phyloP scores from a whole-genome alignment of 1,284 basidiomycete species.

The Ceraceosorus guamensis region DNA sequence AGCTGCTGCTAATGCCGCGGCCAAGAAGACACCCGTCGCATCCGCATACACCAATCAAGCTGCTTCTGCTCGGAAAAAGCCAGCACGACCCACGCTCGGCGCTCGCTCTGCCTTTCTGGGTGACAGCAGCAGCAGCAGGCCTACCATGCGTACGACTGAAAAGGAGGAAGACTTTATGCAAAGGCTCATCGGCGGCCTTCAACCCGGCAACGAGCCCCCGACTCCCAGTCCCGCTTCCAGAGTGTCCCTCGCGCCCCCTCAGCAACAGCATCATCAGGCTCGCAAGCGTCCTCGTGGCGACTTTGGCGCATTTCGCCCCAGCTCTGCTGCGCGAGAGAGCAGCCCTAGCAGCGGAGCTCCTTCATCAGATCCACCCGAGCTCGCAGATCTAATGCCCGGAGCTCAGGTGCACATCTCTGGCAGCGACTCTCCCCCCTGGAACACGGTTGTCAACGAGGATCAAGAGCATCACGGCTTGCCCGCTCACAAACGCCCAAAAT shows the following conservation, averaged over 20 bases:
- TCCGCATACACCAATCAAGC: not conserved
- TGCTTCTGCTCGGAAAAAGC: not conserved
- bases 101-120: not conserved
- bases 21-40: constrained; percentile 3
- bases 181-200: constrained; percentile 37
- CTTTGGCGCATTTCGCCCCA: constrained; percentile 18
- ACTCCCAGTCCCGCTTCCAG: not conserved
- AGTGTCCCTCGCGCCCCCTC: not conserved
- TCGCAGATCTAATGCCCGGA: constrained; percentile 11
- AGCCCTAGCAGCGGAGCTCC: constrained; percentile 5
- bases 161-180: constrained; percentile 48
- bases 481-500: not conserved
- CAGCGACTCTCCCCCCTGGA: constrained; percentile 40
- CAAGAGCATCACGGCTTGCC: constrained; percentile 11
- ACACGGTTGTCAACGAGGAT: constrained; percentile 11
- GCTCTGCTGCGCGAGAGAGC: constrained; percentile 14
- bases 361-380: constrained; percentile 17
- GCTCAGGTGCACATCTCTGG: constrained; percentile 31
- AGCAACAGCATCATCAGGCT: not conserved
- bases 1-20: not conserved
- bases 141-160: constrained; percentile 26
- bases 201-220: constrained; percentile 14
- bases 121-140: constrained; percentile 20
- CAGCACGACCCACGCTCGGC: too few relatives aligned
- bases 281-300: constrained; percentile 23